Percentiles rank a stretch among this genome's conserved stretches.
These are phyloP conservation scores for Zymoseptoria brevis DNA, from an alignment of 2,329 filamentous ascomycete species.

Conservation along the genomic window DNA sequence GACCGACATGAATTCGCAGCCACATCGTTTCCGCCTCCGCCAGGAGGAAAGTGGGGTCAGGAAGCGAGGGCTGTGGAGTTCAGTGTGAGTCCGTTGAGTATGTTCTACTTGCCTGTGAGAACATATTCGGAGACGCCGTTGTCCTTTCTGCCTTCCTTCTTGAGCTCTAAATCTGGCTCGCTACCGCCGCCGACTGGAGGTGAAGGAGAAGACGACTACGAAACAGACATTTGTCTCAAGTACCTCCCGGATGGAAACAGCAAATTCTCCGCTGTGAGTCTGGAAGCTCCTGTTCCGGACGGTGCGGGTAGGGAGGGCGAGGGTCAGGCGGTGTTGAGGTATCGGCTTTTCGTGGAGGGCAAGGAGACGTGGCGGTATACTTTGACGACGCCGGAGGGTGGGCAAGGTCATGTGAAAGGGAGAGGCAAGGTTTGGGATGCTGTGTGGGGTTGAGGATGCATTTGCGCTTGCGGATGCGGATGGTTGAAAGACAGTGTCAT, in stretches of 20 bases:
- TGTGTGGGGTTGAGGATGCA: constrained; percentile 33
- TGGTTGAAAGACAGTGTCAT: too few species aligned
- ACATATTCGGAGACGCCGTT: constrained; percentile 63
- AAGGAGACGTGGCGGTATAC: constrained; percentile 63
- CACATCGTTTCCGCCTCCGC: constrained; percentile 59
- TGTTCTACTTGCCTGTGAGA: constrained; percentile 82
- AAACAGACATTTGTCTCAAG: constrained; percentile 72
- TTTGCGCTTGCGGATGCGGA: too few species aligned
- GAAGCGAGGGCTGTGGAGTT: constrained; percentile 75
- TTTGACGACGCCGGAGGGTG: constrained; percentile 36
- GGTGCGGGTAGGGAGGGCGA: constrained; percentile 28
- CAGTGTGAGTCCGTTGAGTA: constrained; percentile 80
- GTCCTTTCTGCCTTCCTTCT: neutral
- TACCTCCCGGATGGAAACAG: constrained; percentile 78
- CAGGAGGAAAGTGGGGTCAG: constrained; percentile 46
- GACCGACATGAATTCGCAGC: constrained; percentile 97
- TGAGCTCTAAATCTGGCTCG: neutral
- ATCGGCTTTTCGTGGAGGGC: constrained; percentile 76
- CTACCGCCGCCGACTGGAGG: constrained; percentile 10
- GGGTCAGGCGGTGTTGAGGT: constrained; percentile 63
- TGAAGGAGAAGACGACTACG: constrained; percentile 49
- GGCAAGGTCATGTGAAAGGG: constrained; percentile 22
- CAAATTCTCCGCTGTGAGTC: constrained; percentile 79
- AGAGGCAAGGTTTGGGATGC: constrained; percentile 38
- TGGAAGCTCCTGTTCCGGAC: constrained; percentile 57